phyloP scores from a whole-genome alignment of 805 yeast species.

The Candida sonorensis region DNA sequence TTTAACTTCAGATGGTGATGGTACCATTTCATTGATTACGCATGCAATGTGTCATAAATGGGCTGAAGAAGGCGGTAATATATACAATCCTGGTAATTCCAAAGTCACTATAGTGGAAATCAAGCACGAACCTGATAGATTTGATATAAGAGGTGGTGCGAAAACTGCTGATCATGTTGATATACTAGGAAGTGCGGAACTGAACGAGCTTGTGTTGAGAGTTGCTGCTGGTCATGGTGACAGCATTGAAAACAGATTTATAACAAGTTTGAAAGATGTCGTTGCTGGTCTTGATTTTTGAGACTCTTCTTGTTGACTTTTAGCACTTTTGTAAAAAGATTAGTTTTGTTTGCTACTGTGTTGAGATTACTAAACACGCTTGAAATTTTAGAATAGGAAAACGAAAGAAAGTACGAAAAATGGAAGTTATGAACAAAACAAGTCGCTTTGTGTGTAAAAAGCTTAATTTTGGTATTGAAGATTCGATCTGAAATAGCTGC shows the following conservation, averaged over 20 bases:
- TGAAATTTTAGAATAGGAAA: too few species aligned
- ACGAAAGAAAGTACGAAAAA: too few species aligned
- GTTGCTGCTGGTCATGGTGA: conserved; percentile 82
- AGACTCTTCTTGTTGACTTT: neutral
- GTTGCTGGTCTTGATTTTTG: conserved; percentile 47
- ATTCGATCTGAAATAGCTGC: too few species aligned
- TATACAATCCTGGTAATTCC: conserved; percentile 73
- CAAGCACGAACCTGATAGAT: conserved; percentile 86
- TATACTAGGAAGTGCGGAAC: conserved; percentile 85
- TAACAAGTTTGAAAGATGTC: conserved; percentile 58
- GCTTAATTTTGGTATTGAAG: too few species aligned
- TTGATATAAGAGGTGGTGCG: conserved; percentile 95
- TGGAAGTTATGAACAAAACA: too few species aligned
- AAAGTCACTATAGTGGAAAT: conserved; percentile 82
- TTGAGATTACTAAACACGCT: too few species aligned
- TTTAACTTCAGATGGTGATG: conserved; percentile 87
- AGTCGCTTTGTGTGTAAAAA: too few species aligned
- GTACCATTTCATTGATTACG: conserved; percentile 82
- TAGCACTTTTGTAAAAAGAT: too few species aligned
- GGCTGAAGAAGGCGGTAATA: conserved; percentile 34
- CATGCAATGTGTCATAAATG: conserved; percentile 78
- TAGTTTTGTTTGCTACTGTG: too few species aligned
- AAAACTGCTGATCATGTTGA: conserved; percentile 98
- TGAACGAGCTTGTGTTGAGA: conserved; percentile 76
- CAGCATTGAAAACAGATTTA: conserved; percentile 49